These are phyloP conservation scores for Tetraselmis chui DNA, from an alignment of 139 green algal species.

Conservation along the genomic window DNA sequence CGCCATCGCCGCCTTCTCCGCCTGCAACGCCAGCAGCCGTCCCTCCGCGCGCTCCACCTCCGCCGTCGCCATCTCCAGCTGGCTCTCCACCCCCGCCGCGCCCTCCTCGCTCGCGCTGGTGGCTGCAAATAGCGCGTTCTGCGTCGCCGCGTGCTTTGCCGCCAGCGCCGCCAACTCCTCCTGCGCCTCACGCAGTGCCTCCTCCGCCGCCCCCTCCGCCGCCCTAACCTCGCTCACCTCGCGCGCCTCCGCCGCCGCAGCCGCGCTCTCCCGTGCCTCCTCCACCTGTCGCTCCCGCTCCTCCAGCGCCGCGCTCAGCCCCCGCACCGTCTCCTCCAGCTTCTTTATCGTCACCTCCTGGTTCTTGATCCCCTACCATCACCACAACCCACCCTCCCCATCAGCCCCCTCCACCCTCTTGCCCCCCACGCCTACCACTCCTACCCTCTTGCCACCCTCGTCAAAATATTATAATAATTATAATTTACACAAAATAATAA, in stretches of 20 bases:
- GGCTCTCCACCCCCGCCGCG: slow-evolving; percentile 7
- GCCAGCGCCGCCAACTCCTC: slow-evolving; percentile 57
- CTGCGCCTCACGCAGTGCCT: slow-evolving; percentile 54
- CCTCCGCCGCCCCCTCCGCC: slow-evolving; percentile 49
- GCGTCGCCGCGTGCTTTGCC: slow-evolving; percentile 55
- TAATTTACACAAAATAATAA: too few relatives aligned
- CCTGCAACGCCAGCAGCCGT: slow-evolving; percentile 57
- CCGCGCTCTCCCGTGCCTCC: slow-evolving; percentile 37
- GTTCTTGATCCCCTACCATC: slow-evolving; percentile 64
- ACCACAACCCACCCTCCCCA: too few relatives aligned
- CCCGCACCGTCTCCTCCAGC: slow-evolving; percentile 56
- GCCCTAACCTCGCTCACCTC: slow-evolving; percentile 24
- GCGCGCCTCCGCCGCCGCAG: slow-evolving; percentile 40
- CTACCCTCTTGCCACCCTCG: too few relatives aligned
- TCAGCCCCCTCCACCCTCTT: too few relatives aligned
- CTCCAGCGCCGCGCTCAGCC: slow-evolving; percentile 41
- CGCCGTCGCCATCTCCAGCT: slow-evolving; percentile 65
- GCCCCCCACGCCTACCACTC: too few relatives aligned
- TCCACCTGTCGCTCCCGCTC: slow-evolving; percentile 41
- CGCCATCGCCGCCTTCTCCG: slow-evolving; percentile 56
- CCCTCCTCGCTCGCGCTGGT: slow-evolving; percentile 60
- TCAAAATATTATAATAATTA: too few relatives aligned
- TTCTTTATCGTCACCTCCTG: slow-evolving; percentile 76
- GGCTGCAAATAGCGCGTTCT: slow-evolving; percentile 42
- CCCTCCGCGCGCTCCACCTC: slow-evolving; percentile 56